Conservation (phyloP, 2,329 filamentous ascomycete species). For the Macrophomina tecta region DNA sequence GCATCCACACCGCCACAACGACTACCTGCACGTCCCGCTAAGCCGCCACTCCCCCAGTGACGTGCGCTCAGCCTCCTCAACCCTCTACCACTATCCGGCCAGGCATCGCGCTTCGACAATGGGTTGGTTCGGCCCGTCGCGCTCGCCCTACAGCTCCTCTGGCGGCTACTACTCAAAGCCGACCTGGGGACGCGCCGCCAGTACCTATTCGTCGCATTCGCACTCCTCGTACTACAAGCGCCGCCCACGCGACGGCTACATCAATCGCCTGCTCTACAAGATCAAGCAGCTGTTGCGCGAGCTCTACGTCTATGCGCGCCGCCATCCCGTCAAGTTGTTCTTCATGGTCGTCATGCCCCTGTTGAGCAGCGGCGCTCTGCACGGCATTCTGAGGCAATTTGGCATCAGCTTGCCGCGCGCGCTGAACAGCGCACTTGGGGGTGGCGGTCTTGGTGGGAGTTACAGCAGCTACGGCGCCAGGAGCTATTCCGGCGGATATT, state of each 20-base stretch:
- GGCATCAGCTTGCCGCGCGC: conserved; percentile 75
- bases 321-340: conserved; percentile 87
- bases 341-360: conserved; percentile 89
- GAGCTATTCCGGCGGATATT: conserved; percentile 46
- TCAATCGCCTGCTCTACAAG: conserved; percentile 74
- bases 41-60: conserved; percentile 16
- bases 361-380: conserved; percentile 80
- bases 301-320: conserved; percentile 79
- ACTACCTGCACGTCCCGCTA: conserved; percentile 14
- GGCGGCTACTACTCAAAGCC: conserved; percentile 38
- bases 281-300: conserved; percentile 81
- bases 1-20: conserved; percentile 12
- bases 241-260: conserved; percentile 76
- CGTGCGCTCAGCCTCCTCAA: conserved; percentile 4
- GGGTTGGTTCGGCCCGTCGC: conserved; percentile 45
- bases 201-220: conserved; percentile 38
- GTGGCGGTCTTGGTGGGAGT: conserved; percentile 35
- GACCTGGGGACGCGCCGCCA: conserved; percentile 38
- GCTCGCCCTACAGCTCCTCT: conserved; percentile 36
- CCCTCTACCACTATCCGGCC: conserved; percentile 17
- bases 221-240: conserved; percentile 75
- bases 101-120: conserved; percentile 32
- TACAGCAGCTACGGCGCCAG: conserved; percentile 33
- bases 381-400: conserved; percentile 77
- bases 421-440: conserved; percentile 51